Evolutionary conservation across 148 eudicot genomes (phyloP), one percentile per base, ranked within the genome.

Genomic region (Nyssa sinensis): DNA sequence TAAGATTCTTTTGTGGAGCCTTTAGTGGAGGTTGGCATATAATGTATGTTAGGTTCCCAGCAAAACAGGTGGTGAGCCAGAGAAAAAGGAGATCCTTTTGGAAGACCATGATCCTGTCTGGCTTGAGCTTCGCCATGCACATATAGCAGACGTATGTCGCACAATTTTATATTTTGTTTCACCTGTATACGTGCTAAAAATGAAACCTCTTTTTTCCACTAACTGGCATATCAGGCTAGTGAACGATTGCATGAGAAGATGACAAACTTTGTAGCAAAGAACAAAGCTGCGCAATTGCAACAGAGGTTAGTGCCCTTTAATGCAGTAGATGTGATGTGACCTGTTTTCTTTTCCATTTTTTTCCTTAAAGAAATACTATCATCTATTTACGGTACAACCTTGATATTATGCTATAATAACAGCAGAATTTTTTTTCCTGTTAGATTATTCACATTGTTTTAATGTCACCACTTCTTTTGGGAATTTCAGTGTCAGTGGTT

Each of bases 101-200:
- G 98, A 91, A 71, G 99, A 95, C 72, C 87, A 84, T 58, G 99
- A 95, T 86, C 88, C 94, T 83, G 93, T 95, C 66, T 95, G 99
- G 99, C 84, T 91, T 69, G 99, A 95, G 89, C 85, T 95, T 47
- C 90, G 98, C 1, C 90, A 95, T 84, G 41, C 81, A 75, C 99
- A 95, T 78, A 91, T 95, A 74, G 99, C 99, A 73, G 97, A 95
- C 84, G 99, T 95, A 85, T 28, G 86, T 81, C 62, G 61, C 44
- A 63, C 72, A 62, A 59, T 53, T 64, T 62, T 19, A 0, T 19
- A 21, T 65, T 53, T 71, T 41, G 1, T 51, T 74, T n/a, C 32
- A 57, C 24, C 58, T 31, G 5, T 10, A 41, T 9, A 27, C 28
- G 2, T 64, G 60, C 21, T 76, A 27, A 65, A 24, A 53, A 12